Base-by-base conservation (phyloP, 176 grass and related monocot genomes). In the Triticum urartu region DNA sequence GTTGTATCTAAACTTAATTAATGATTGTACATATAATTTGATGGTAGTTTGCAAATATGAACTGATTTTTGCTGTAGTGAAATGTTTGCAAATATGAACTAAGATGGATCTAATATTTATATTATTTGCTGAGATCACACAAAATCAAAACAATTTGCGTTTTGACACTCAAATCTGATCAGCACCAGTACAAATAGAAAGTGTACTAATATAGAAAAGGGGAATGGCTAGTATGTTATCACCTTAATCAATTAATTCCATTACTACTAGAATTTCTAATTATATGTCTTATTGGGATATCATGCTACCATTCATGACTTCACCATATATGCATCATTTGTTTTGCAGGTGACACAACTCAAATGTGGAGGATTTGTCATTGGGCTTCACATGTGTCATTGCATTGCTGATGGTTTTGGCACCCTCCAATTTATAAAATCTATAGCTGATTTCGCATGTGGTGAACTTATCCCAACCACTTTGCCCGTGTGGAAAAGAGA, bases 341-440 rank as follows among this genome's bases (percentile, higher is more conserved):
- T 12, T 76, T 17, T 54, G 24, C 17, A 92, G 90, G 82, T 89
- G 18, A 89, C 90, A 13, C 26, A 63, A 33, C 67, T 92, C 7
- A 48, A 22, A 47, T 92, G 90, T 74, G 77, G 86, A 24, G 90
- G 86, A 18, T 92, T 92, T 72, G 75, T 89, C 40, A 59, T 82
- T 0, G 90, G 77, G 11, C 60, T 86, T 62, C 90, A 89, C 22
- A 64, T 86, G 32, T 89, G 83, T 30, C 90, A 92, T 34, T 79
- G 17, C 38, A 81, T 92, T 48, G 90, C 70, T 1, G 90, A 92
- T 75, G 90, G 69, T 21, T 79, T 88, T 26, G 90, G 90, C 11
- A 75, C 86, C 47, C 21, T 65, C 17, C 90, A 92, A 3, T 86
- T 89, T 72, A 14, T 92, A 1, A 85, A 45, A 33, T 58, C 70